Percentiles rank a stretch among this genome's conserved stretches.
phyloP scores from a whole-genome alignment of 768 basidiomycete species.

The Trametes sanguinea region DNA sequence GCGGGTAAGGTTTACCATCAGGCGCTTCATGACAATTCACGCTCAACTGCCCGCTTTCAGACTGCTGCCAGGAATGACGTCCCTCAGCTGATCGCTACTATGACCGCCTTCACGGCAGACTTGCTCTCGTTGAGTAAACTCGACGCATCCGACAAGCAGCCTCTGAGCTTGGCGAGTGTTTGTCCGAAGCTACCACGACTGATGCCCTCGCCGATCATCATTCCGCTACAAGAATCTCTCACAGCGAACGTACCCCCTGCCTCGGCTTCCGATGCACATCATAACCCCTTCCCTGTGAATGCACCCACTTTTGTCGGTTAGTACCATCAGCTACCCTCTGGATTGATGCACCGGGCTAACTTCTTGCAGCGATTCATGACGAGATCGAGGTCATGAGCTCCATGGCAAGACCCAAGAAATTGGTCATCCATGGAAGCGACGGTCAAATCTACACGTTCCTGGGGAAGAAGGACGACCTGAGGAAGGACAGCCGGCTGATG shows the following conservation, averaged over 20 bases:
- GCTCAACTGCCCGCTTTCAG: slow-evolving; percentile 33
- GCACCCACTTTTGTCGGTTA: slow-evolving; percentile 77
- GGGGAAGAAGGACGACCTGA: slow-evolving; percentile 94
- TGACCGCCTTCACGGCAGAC: slow-evolving; percentile 64
- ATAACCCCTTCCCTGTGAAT: slow-evolving; percentile 80
- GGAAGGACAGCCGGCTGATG: slow-evolving; percentile 97
- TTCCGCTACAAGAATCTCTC: slow-evolving; percentile 91
- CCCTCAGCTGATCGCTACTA: slow-evolving; percentile 53
- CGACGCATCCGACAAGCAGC: slow-evolving; percentile 43
- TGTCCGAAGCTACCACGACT: slow-evolving; percentile 50
- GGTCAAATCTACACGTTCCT: slow-evolving; percentile 88
- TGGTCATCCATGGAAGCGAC: slow-evolving; percentile 81
- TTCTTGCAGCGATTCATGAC: slow-evolving; percentile 65
- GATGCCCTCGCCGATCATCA: slow-evolving; percentile 69
- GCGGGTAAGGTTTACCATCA: slow-evolving; percentile 43
- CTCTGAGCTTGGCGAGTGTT: slow-evolving; percentile 56
- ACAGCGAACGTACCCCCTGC: slow-evolving; percentile 85
- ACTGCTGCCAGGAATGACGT: slow-evolving; percentile 50
- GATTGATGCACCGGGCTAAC: not conserved
- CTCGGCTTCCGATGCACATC: slow-evolving; percentile 56
- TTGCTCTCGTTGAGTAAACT: slow-evolving; percentile 68
- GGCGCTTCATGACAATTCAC: not conserved
- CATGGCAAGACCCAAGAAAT: slow-evolving; percentile 86
- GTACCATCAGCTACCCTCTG: slow-evolving; percentile 19
- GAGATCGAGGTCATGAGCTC: slow-evolving; percentile 92